Percentiles rank a stretch among this genome's conserved stretches.
Evolutionary conservation across 1,139 yeast species (phyloP).

Genomic region (Pneumocystis wakefieldiae): DNA sequence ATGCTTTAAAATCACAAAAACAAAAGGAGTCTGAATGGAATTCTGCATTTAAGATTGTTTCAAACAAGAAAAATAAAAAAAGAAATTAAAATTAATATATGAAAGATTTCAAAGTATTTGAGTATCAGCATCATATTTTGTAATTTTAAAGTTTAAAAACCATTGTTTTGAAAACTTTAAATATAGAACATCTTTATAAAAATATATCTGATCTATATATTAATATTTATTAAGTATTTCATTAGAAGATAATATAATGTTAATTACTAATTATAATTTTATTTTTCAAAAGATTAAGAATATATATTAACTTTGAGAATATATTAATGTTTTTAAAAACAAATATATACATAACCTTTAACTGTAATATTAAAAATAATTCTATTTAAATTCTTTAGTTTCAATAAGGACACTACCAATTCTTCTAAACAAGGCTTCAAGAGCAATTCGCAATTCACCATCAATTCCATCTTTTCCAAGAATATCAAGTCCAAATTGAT

Average conservation of each 20-base stretch:
- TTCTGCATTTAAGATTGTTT: conserved; percentile 45
- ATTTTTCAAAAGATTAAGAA: background rate
- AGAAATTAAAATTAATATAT: background rate
- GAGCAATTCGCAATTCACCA: conserved; percentile 51
- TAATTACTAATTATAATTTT: background rate
- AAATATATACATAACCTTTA: background rate
- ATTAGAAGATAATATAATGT: background rate
- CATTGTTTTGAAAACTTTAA: background rate
- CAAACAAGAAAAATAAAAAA: conserved; percentile 42
- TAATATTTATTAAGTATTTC: background rate
- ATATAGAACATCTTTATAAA: background rate
- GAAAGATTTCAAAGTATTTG: background rate
- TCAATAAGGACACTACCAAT: conserved; percentile 16
- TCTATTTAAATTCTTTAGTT: conserved; percentile 6
- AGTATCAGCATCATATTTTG: background rate
- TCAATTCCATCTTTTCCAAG: conserved; percentile 50
- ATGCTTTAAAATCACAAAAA: conserved; percentile 32
- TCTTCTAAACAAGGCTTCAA: conserved; percentile 21
- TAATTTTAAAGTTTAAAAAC: background rate
- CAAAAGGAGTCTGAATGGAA: conserved; percentile 47
- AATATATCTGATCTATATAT: background rate
- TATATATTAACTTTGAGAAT: background rate
- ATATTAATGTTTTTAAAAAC: background rate
- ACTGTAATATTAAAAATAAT: background rate
- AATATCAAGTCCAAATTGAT: conserved; percentile 49